Percentiles rank a stretch among this genome's conserved stretches.
Conservation (phyloP, 2,329 filamentous ascomycete species). For the Colletotrichum sp. region DNA sequence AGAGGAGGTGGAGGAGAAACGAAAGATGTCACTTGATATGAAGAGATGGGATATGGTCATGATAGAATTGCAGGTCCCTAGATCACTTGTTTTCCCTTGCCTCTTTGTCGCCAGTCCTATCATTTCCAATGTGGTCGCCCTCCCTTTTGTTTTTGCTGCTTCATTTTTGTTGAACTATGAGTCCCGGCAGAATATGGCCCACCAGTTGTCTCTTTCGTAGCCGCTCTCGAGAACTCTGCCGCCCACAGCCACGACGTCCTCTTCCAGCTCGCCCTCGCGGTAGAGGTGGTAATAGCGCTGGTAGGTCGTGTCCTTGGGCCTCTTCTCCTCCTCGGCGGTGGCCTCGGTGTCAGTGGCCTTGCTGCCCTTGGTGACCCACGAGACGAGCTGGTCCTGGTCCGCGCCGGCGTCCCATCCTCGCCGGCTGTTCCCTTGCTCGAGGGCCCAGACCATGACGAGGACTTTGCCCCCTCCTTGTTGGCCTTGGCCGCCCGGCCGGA, state of each 20-base stretch:
- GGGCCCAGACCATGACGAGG: conserved; percentile 91
- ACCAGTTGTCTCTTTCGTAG: conserved; percentile 99
- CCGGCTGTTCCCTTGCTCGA: conserved; percentile 87
- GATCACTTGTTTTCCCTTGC: not conserved
- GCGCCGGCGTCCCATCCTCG: conserved; percentile 86
- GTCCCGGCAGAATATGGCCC: conserved; percentile 67
- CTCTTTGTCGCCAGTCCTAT: not conserved
- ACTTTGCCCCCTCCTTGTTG: conserved; percentile 59
- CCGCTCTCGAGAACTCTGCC: conserved; percentile 79
- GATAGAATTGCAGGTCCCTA: conserved; percentile 21
- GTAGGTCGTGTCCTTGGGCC: conserved; percentile 56
- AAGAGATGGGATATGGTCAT: conserved; percentile 20
- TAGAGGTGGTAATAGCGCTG: conserved; percentile 97
- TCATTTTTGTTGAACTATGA: not conserved
- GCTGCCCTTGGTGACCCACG: conserved; percentile 76
- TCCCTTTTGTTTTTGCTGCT: not conserved
- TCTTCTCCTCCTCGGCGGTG: not conserved
- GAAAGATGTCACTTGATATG: not conserved
- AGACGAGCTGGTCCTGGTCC: conserved; percentile 91
- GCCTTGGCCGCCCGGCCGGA: conserved; percentile 53
- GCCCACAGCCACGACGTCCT: conserved; percentile 76
- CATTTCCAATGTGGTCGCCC: not conserved
- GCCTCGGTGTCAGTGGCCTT: conserved; percentile 24
- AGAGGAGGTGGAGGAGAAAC: not conserved
- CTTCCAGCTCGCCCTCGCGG: conserved; percentile 82